Conservation (phyloP, 2,329 filamentous ascomycete genomes). For the Cytospora piceae region DNA sequence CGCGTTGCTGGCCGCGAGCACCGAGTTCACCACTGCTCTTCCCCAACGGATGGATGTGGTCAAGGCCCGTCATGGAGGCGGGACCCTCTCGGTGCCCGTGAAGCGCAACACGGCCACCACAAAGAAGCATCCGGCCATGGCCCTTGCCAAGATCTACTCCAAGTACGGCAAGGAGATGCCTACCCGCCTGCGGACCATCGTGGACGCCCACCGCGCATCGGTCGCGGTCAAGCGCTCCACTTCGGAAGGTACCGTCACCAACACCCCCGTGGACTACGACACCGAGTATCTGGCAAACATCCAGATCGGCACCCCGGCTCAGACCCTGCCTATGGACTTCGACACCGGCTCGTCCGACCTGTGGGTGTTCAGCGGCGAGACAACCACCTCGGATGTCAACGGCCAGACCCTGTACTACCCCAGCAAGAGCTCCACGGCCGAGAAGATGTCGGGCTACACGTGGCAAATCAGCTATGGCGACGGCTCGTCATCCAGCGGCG, state of each 20-base stretch:
- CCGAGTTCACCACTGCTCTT: conserved; percentile 31
- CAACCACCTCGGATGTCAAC: conserved; percentile 28
- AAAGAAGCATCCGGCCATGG: conserved; percentile 31
- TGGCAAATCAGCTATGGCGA: conserved; percentile 40
- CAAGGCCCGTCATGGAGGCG: conserved; percentile 11
- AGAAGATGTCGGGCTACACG: conserved; percentile 32
- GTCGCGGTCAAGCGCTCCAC: conserved; percentile 22
- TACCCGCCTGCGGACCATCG: conserved; percentile 25
- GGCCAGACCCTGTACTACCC: conserved; percentile 37
- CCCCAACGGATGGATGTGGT: conserved; percentile 29
- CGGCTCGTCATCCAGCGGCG: conserved; percentile 35
- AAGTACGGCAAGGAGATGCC: conserved; percentile 31
- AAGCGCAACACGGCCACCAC: conserved; percentile 26
- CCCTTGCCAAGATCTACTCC: conserved; percentile 31
- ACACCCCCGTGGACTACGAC: conserved; percentile 16
- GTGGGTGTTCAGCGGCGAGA: conserved; percentile 37
- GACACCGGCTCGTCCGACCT: conserved; percentile 52
- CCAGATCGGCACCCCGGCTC: conserved; percentile 34
- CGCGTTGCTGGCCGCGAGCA: conserved; percentile 30
- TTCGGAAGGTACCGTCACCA: conserved; percentile 21
- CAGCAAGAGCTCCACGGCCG: conserved; percentile 33
- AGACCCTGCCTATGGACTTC: conserved; percentile 49
- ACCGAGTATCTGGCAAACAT: conserved; percentile 26
- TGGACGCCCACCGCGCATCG: conserved; percentile 27
- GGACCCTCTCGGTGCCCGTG: conserved; percentile 27